phyloP scores from a whole-genome alignment of 768 basidiomycete genomes.

The Termitomyces sp. region DNA sequence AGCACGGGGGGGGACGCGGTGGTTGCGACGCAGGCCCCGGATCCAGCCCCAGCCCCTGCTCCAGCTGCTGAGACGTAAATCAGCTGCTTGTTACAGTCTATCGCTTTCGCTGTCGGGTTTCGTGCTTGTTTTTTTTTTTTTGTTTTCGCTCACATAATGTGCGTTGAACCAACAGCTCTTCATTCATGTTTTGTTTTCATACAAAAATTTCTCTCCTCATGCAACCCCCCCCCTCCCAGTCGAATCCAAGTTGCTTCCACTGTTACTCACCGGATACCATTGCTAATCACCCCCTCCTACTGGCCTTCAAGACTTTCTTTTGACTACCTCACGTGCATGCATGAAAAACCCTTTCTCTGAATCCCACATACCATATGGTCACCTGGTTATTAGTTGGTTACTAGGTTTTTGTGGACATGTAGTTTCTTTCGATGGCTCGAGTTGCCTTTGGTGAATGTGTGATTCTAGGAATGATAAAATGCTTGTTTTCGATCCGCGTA shows the following conservation, averaged over 20 bases:
- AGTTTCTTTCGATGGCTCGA: not conserved
- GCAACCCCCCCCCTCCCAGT: not conserved
- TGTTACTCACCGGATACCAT: slow-evolving; percentile 6
- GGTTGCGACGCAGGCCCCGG: not conserved
- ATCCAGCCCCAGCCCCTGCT: not conserved
- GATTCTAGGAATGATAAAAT: too few relatives aligned
- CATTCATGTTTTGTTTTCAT: not conserved
- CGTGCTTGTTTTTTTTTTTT: not conserved
- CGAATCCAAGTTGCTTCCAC: not conserved
- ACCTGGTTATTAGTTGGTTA: slow-evolving; percentile 5
- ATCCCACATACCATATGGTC: slow-evolving; percentile 7
- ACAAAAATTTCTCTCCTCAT: not conserved
- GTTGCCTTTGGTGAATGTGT: not conserved
- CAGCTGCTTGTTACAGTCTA: not conserved
- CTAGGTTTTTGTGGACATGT: slow-evolving; percentile 7
- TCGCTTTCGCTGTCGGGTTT: not conserved
- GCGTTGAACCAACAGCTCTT: not conserved
- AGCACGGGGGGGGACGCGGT: slow-evolving; percentile 9
- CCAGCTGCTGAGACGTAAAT: not conserved
- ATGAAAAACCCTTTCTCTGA: not conserved
- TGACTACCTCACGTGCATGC: not conserved
- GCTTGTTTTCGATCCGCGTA: too few relatives aligned
- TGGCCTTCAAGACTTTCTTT: not conserved
- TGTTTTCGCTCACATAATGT: not conserved
- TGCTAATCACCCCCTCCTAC: not conserved